phyloP scores from a whole-genome alignment of 306 rosid genomes.

The Dalbergia oliveri region DNA sequence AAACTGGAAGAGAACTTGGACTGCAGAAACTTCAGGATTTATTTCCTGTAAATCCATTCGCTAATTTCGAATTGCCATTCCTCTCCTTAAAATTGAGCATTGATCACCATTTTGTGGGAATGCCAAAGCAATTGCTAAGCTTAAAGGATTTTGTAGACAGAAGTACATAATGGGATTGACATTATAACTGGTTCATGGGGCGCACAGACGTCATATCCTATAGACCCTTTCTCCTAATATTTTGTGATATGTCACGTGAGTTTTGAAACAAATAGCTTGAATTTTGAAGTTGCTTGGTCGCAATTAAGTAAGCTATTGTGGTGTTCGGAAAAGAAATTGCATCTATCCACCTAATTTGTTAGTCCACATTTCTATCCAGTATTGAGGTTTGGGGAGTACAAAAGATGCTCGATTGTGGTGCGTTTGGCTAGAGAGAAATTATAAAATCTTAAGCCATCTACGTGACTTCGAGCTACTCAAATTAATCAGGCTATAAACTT shows the following conservation, averaged over 20 bases:
- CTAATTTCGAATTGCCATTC: neutral
- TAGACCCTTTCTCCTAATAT: neutral
- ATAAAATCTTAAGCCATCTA: neutral
- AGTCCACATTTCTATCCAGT: too few species aligned
- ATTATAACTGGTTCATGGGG: neutral
- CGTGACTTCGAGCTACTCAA: too few species aligned
- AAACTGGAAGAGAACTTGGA: slow-evolving; percentile 8
- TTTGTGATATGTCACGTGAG: neutral
- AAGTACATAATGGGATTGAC: neutral
- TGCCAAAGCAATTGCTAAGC: neutral
- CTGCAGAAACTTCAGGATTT: neutral
- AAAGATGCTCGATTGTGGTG: neutral
- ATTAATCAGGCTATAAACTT: too few species aligned
- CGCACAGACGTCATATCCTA: neutral
- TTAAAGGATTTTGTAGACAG: neutral
- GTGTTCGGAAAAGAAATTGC: slow-evolving; percentile 7
- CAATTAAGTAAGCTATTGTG: neutral
- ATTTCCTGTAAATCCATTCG: slow-evolving; percentile 2
- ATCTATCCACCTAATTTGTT: neutral
- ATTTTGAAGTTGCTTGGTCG: neutral
- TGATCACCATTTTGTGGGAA: neutral
- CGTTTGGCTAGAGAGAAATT: slow-evolving; percentile 20
- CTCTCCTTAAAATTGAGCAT: neutral
- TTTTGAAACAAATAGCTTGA: neutral
- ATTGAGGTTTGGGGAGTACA: slow-evolving; percentile 5